Conservation (phyloP, 352 stramenopile genomes). For the Phytophthora pinifolia region DNA sequence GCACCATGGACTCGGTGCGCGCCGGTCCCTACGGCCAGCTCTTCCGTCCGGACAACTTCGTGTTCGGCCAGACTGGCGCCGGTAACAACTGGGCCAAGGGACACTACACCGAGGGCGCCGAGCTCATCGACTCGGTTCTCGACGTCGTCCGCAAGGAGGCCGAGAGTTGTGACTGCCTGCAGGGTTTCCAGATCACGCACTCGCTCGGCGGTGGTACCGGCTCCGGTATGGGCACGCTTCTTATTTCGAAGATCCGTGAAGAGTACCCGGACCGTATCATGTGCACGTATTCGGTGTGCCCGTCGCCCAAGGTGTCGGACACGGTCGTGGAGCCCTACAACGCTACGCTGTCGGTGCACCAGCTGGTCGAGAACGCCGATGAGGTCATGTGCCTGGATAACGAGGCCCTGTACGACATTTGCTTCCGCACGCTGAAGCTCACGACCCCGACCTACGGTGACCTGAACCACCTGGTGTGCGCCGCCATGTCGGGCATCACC, state of each 20-base stretch:
- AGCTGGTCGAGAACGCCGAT: conserved; percentile 99
- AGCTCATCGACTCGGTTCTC: conserved; percentile 98
- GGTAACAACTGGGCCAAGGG: conserved; percentile 99
- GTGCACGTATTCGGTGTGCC: conserved; percentile 99
- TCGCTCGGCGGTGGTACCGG: conserved; percentile 99
- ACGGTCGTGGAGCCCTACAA: conserved; percentile 99
- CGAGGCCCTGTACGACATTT: conserved; percentile 99
- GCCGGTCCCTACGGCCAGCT: conserved; percentile 95
- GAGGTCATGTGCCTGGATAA: conserved; percentile 99
- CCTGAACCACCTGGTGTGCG: conserved; percentile 99
- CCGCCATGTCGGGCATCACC: conserved; percentile 98
- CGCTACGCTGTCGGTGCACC: conserved; percentile 98
- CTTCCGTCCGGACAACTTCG: conserved; percentile 99
- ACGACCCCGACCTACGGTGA: conserved; percentile 98
- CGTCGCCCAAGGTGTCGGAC: conserved; percentile 98
- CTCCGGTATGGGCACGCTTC: conserved; percentile 98
- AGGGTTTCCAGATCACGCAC: conserved; percentile 99
- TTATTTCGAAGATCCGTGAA: conserved; percentile 99
- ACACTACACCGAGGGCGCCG: conserved; percentile 98
- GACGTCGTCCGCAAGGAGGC: conserved; percentile 99
- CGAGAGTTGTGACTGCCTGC: conserved; percentile 98
- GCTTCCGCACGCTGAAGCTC: conserved; percentile 99
- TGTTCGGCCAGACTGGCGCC: conserved; percentile 98
- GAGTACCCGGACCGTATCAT: conserved; percentile 99
- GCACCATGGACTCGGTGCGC: conserved; percentile 99